A percentile compares a stretch with the other conserved stretches of the same genome.
Conservation (phyloP, 176 grass and related monocot genomes). For the Eleusine indica region DNA sequence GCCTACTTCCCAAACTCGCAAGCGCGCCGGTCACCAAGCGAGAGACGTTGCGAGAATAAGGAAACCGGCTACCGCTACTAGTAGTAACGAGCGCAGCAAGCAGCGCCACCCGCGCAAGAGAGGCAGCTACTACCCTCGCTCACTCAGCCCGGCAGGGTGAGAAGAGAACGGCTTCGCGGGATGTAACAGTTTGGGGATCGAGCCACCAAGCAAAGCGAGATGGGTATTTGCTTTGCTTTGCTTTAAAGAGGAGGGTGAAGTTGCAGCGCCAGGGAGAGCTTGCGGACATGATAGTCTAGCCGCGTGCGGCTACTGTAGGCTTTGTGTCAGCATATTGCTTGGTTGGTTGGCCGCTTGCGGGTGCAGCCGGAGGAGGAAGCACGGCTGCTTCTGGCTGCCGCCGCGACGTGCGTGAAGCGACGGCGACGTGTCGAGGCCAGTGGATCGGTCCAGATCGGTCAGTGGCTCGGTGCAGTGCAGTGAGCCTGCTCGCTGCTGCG, state of each 20-base stretch:
- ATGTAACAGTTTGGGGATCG: constrained; percentile 19
- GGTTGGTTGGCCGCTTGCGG: background rate
- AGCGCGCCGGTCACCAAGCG: constrained; percentile 12
- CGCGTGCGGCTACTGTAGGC: no score
- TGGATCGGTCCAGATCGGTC: background rate
- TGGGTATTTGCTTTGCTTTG: background rate
- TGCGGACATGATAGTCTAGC: constrained; percentile 42
- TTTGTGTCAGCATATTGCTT: background rate
- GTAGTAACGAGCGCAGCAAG: background rate
- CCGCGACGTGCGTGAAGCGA: constrained; percentile 28
- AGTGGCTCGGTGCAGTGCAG: background rate
- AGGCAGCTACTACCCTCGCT: background rate
- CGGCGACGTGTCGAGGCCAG: constrained; percentile 43
- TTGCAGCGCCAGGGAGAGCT: background rate
- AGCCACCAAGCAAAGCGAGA: background rate
- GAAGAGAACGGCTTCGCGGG: background rate
- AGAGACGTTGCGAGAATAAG: constrained; percentile 51
- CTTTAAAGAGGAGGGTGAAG: background rate
- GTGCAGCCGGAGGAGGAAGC: constrained; percentile 34
- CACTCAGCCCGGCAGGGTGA: background rate
- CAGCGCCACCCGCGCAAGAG: background rate
- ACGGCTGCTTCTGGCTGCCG: background rate
- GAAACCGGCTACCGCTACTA: constrained; percentile 11
- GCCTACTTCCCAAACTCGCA: constrained; percentile 32
- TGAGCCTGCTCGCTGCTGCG: no score